Percentiles rank a stretch among this genome's conserved stretches.
phyloP scores from a whole-genome alignment of 257 asterid genomes.

The Cynanchum wilfordii region DNA sequence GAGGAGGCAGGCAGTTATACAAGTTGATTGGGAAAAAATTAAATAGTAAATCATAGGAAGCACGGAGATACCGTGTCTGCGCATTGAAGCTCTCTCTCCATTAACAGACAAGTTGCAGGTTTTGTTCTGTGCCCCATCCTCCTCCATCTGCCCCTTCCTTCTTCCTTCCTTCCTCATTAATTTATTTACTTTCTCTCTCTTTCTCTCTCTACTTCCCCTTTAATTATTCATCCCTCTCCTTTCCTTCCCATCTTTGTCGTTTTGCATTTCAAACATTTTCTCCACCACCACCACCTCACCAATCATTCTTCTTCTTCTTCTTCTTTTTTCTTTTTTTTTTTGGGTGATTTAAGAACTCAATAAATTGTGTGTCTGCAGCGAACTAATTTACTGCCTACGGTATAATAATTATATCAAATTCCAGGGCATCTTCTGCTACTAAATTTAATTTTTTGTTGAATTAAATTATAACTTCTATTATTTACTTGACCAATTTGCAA shows the following conservation, averaged over 20 bases:
- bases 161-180: conserved; percentile 27
- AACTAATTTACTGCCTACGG: neutral
- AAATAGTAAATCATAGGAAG: conserved; percentile 16
- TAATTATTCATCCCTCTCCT: neutral
- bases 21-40: conserved; percentile 5
- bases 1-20: neutral
- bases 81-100: conserved; percentile 32
- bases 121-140: conserved; percentile 29
- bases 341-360: neutral
- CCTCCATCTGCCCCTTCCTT: conserved; percentile 24
- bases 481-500: neutral
- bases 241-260: conserved; percentile 12
- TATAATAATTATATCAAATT: neutral
- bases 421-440: neutral
- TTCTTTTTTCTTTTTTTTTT: neutral
- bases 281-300: neutral
- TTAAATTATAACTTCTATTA: neutral
- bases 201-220: neutral
- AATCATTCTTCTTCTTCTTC: neutral
- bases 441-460: neutral
- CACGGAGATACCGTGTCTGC: conserved; percentile 63
- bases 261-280: neutral
- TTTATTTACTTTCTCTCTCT: neutral
- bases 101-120: conserved; percentile 42
- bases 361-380: neutral